phyloP scores from a whole-genome alignment of 176 grass and related monocot species.

The Cenchrus purpureus region DNA sequence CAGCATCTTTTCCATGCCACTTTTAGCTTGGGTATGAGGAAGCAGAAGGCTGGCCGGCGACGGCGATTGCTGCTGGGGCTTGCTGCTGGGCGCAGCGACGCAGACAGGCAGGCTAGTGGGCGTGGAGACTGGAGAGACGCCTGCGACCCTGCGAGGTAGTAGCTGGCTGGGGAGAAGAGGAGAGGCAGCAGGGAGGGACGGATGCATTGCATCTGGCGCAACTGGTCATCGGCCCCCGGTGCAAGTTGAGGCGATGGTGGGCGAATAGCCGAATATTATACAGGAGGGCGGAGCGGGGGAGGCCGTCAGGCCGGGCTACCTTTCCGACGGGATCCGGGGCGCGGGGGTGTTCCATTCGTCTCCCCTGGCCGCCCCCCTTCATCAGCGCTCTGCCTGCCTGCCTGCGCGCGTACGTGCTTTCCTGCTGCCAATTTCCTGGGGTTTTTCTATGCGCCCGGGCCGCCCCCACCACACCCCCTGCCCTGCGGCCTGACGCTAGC shows the following conservation, averaged over 20 bases:
- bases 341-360: slow-evolving; percentile 47
- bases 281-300: not conserved
- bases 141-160: not conserved
- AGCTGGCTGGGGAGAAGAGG: not conserved
- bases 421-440: not conserved
- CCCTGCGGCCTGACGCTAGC: no score
- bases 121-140: not conserved
- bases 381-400: not conserved
- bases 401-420: not conserved
- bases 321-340: slow-evolving; percentile 21
- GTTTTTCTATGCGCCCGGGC: slow-evolving; percentile 9
- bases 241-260: slow-evolving; percentile 56
- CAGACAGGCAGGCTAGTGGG: not conserved
- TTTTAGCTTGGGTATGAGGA: not conserved
- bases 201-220: slow-evolving; percentile 65
- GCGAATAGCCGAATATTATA: slow-evolving; percentile 62
- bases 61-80: no score
- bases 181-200: not conserved
- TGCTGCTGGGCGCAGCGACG: not conserved
- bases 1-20: not conserved
- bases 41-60: no score
- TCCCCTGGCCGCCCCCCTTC: slow-evolving; percentile 43
- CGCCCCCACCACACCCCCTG: not conserved
- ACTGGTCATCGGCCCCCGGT: slow-evolving; percentile 34
- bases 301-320: no score